phyloP scores from a whole-genome alignment of 805 yeast species.

The Wickerhamomyces pijperi region DNA sequence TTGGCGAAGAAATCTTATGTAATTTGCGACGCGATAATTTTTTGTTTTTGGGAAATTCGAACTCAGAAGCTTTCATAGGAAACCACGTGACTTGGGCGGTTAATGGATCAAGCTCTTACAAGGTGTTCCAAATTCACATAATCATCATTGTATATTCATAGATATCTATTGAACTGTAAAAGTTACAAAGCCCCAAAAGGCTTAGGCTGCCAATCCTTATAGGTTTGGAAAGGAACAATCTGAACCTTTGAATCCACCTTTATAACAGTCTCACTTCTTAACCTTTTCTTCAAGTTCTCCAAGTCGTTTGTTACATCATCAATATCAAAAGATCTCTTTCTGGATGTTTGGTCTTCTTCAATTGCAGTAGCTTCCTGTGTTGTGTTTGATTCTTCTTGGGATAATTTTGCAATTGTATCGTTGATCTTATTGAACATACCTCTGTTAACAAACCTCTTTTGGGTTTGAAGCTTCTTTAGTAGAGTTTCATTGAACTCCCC shows the following conservation, averaged over 20 bases:
- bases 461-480: constrained; percentile 3
- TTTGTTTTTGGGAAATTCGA: too few species aligned
- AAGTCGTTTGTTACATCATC: constrained; percentile 19
- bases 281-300: constrained; percentile 19
- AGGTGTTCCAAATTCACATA: too few species aligned
- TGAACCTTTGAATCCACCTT: background rate
- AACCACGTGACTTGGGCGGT: too few species aligned
- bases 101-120: too few species aligned
- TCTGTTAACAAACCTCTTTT: background rate
- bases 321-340: constrained; percentile 4
- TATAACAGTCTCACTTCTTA: constrained; percentile 4
- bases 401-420: background rate
- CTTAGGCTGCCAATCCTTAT: constrained; percentile 34
- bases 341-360: background rate
- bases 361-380: background rate
- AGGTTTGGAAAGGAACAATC: constrained; percentile 9
- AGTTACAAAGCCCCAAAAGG: constrained; percentile 39
- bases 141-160: too few species aligned
- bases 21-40: too few species aligned
- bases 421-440: background rate
- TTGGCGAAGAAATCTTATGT: too few species aligned
- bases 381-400: background rate
- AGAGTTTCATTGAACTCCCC: constrained; percentile 3
- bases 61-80: too few species aligned
- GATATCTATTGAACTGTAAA: too few species aligned